Evolutionary conservation across 2,329 filamentous ascomycete genomes (phyloP).

Genomic region (Ustilaginoidea virens): DNA sequence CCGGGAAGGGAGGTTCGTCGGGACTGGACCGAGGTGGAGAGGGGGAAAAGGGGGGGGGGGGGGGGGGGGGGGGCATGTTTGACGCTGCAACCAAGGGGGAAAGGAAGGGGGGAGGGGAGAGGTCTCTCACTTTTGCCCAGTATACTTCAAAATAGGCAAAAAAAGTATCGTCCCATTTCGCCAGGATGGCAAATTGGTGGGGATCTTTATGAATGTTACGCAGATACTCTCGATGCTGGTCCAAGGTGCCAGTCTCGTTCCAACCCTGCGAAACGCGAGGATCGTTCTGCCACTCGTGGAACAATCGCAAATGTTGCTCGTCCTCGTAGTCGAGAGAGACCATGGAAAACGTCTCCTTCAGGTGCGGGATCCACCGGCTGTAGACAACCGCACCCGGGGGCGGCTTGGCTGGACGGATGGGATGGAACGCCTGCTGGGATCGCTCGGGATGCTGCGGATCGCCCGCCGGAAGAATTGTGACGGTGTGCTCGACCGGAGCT

Average conservation of each 20-base stretch:
- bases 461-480: slow-evolving; percentile 21
- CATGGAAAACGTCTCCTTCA: slow-evolving; percentile 64
- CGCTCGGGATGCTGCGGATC: slow-evolving; percentile 25
- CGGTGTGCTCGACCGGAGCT: slow-evolving; percentile 31
- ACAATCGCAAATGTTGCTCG: slow-evolving; percentile 48
- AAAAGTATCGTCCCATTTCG: slow-evolving; percentile 51
- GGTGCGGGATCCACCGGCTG: slow-evolving; percentile 63
- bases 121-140: slow-evolving; percentile 43
- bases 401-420: slow-evolving; percentile 57
- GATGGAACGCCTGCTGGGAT: slow-evolving; percentile 46
- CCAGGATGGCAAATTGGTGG: slow-evolving; percentile 55
- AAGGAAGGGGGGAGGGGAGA: neutral
- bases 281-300: slow-evolving; percentile 74
- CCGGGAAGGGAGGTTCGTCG: no score
- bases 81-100: no score
- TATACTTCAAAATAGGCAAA: slow-evolving; percentile 75
- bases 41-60: neutral
- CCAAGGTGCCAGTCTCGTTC: slow-evolving; percentile 64
- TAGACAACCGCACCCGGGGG: slow-evolving; percentile 55
- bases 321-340: slow-evolving; percentile 54
- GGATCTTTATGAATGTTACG: slow-evolving; percentile 52
- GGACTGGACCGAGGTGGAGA: neutral
- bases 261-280: slow-evolving; percentile 66
- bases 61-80: no score
- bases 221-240: slow-evolving; percentile 60